Evolutionary conservation across 805 yeast species (phyloP), one percentile per base, ranked within the genome.

Genomic region (Wickerhamomyces tratensis): DNA sequence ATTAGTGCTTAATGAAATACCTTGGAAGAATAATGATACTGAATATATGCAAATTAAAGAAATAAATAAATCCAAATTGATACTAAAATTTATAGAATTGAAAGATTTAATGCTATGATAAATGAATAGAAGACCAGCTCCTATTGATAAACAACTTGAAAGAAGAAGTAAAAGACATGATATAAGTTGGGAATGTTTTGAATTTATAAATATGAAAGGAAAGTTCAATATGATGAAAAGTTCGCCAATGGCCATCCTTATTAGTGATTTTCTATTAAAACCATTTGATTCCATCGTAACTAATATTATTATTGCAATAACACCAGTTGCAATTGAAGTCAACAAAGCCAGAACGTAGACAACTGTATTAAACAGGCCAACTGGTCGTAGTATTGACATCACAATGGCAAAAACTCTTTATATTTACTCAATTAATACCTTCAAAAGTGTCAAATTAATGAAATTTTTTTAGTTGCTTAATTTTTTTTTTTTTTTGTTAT

Each of bases 61-160:
- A 37, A 46, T 41, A 30, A 46, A 33, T 9, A 48, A 29, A 29
- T 7, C 11, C 25, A 1, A n/a, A 25, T 29, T 27, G 33, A n/a
- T 13, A 12, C 12, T 5, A 11, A 14, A 5, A 25, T 6, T 12
- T 37, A 20, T 20, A 20, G 20, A 20, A 20, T 10, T 29, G 14
- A 25, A 13, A 8, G 43, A 31, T 33, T 37, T 15, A 27, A 29
- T 30, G 20, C 35, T 12, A 31, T 35, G 13, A 37, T 41, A 42
- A 37, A 53, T 30, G 11, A 43, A 40, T 13, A 48, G 43, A 42
- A 55, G 52, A 14, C 58, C 56, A 39, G 59, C 54, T 50, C 57
- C 57, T 37, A 54, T 40, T 20, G 53, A 44, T 3, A 46, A 15
- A 1, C 43, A 11, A 8, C 48, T 27, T 9, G 55, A 48, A 7